Evolutionary conservation across 768 basidiomycete genomes (phyloP).

Genomic region (Lentinula detonsa): DNA sequence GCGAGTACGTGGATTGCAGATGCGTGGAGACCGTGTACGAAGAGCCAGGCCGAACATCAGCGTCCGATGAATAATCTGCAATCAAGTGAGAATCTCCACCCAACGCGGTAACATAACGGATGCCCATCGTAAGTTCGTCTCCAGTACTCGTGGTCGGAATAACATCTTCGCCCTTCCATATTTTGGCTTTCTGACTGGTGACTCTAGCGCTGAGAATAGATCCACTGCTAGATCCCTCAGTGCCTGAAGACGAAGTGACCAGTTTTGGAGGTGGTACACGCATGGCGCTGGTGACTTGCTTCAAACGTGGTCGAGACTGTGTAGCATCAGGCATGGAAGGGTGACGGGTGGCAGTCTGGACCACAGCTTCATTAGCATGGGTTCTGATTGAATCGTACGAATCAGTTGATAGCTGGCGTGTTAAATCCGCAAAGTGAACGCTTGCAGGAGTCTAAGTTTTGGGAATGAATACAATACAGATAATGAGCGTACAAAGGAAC

Average conservation of each 20-base stretch:
- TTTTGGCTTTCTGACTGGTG: constrained; percentile 60
- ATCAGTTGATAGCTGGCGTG: constrained; percentile 28
- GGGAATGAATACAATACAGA: constrained; percentile 26
- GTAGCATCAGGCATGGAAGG: neutral
- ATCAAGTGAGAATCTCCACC: constrained; percentile 27
- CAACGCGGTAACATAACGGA: constrained; percentile 65
- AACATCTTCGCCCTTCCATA: constrained; percentile 30
- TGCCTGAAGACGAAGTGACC: constrained; percentile 25
- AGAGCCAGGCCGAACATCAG: constrained; percentile 14
- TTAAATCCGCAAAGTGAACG: constrained; percentile 34
- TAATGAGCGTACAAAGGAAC: constrained; percentile 38
- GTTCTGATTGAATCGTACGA: constrained; percentile 25
- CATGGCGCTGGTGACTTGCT: constrained; percentile 65
- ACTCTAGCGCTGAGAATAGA: constrained; percentile 32
- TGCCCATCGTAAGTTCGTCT: constrained; percentile 64
- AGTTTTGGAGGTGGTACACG: constrained; percentile 58
- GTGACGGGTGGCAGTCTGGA: constrained; percentile 35
- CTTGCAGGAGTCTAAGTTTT: constrained; percentile 24
- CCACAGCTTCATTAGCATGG: constrained; percentile 38
- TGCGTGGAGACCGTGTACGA: constrained; percentile 32
- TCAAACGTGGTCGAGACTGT: constrained; percentile 49
- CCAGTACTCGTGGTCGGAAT: constrained; percentile 35
- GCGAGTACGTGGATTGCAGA: constrained; percentile 53
- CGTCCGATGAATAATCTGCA: constrained; percentile 1
- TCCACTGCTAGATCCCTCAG: constrained; percentile 10